phyloP scores from a whole-genome alignment of 2,329 filamentous ascomycete species.

The Diaporthe sp. region DNA sequence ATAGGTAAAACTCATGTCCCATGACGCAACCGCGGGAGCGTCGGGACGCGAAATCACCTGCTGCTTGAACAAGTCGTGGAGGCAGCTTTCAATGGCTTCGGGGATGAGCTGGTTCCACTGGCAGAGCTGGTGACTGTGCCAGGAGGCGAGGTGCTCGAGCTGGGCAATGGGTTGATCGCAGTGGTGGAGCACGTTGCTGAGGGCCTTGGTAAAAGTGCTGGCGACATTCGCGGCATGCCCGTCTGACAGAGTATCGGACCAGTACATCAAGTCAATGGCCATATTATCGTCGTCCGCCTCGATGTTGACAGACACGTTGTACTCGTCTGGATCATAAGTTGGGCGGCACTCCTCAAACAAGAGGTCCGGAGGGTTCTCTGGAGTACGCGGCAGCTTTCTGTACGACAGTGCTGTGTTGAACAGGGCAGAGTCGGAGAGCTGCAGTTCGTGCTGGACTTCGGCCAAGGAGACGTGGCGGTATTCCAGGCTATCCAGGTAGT shows the following conservation, averaged over 20 bases:
- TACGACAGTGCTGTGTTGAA: conserved; percentile 32
- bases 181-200: conserved; percentile 16
- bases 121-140: neutral
- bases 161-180: neutral
- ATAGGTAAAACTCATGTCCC: conserved; percentile 41
- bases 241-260: neutral
- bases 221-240: neutral
- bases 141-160: neutral
- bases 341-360: neutral
- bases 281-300: conserved; percentile 13
- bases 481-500: conserved; percentile 22
- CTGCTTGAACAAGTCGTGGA: neutral
- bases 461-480: conserved; percentile 20
- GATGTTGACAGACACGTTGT: conserved; percentile 24
- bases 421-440: neutral
- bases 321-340: conserved; percentile 21
- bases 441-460: conserved; percentile 22
- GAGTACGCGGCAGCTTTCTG: neutral
- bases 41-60: neutral
- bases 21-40: conserved; percentile 27
- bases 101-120: neutral
- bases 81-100: neutral
- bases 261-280: conserved; percentile 14
- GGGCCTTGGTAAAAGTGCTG: conserved; percentile 3
- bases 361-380: conserved; percentile 1